These are phyloP conservation scores for Podospora bellae-mahoneyi DNA, from an alignment of 495 filamentous ascomycete genomes.

Conservation along the genomic window DNA sequence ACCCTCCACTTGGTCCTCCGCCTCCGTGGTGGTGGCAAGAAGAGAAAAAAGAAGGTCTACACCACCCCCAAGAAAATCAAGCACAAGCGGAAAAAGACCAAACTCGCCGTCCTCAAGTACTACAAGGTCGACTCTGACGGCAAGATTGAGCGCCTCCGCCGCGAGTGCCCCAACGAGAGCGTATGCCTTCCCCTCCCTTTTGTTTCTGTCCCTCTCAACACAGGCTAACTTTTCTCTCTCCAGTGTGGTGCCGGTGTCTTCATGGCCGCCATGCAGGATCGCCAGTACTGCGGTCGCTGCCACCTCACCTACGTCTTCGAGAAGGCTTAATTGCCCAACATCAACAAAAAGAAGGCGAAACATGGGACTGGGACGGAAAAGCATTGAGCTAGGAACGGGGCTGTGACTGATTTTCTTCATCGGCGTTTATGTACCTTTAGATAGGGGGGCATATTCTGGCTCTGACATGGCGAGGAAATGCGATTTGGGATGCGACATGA, in stretches of 20 bases:
- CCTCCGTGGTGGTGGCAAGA: conserved; percentile 96
- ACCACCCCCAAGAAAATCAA: conserved; percentile 99
- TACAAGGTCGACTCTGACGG: conserved; percentile 99
- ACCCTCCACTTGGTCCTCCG: conserved; percentile 98
- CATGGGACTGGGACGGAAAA: conserved; percentile 24
- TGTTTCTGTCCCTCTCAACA: not conserved
- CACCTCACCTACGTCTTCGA: conserved; percentile 99
- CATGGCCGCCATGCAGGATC: conserved; percentile 99
- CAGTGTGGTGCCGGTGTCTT: conserved; percentile 99
- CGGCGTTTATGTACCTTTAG: conserved; percentile 42
- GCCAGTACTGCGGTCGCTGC: conserved; percentile 99
- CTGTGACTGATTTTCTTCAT: conserved; percentile 21
- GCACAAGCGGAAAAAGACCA: conserved; percentile 99
- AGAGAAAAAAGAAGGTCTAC: conserved; percentile 99
- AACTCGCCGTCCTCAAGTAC: conserved; percentile 99
- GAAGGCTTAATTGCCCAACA: conserved; percentile 44
- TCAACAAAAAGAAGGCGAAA: conserved; percentile 13
- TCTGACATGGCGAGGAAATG: conserved; percentile 37
- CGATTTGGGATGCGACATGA: conserved; percentile 31
- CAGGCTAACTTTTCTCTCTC: conserved; percentile 18
- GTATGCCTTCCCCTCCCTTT: conserved; percentile 51
- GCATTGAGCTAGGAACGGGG: conserved; percentile 32
- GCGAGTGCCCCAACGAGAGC: conserved; percentile 91
- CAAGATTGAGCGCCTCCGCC: conserved; percentile 98
- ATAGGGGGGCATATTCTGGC: conserved; percentile 28